Evolutionary conservation across 129 eudicot genomes (phyloP), one percentile per base, ranked within the genome.

Genomic region (Flaveria linearis): DNA sequence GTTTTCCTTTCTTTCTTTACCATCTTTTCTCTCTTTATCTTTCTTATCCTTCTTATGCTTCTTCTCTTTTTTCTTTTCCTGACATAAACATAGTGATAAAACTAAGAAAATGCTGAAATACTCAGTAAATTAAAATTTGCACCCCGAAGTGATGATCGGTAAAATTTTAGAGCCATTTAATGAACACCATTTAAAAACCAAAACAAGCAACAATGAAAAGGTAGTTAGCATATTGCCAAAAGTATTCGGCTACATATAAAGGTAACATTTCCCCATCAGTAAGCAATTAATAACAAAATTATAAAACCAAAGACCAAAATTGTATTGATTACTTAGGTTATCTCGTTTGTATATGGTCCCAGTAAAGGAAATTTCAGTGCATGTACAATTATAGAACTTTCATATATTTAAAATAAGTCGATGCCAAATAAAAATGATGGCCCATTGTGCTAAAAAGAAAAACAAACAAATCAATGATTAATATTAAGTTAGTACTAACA

Each of bases 1-100:
- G 71, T 78, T 90, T 57, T 88, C 96, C 65, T 68, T 66, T 79
- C 81, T 87, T n/a, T 83, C 88, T 75, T 86, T 88, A 17, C 86
- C 81, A 62, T 90, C 92, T 78, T 75, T 84, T 74, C 83, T 90
- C 49, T 88, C 93, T 80, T 80, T 90, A 68, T 85, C 92, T 78
- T 83, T 86, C 68, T 86, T 89, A 55, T 90, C 93, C 85, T 88
- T 89, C 80, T 89, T 88, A 53, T 80, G 90, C 68, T 90, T 90
- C 79, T 84, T 85, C 86, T 90, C 90, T 80, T 78, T 90, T 58
- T 65, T 82, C 67, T 88, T 90, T 77, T 85, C 90, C 96, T 90
- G 85, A 65, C 73, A 84, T 12, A 9, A 22, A 23, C 6, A 10
- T 39, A 65, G 51, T 71, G 18, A 46, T 22, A 47, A 12, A n/a